phyloP scores from a whole-genome alignment of 2,329 filamentous ascomycete genomes.

The Trichoderma asperellum region DNA sequence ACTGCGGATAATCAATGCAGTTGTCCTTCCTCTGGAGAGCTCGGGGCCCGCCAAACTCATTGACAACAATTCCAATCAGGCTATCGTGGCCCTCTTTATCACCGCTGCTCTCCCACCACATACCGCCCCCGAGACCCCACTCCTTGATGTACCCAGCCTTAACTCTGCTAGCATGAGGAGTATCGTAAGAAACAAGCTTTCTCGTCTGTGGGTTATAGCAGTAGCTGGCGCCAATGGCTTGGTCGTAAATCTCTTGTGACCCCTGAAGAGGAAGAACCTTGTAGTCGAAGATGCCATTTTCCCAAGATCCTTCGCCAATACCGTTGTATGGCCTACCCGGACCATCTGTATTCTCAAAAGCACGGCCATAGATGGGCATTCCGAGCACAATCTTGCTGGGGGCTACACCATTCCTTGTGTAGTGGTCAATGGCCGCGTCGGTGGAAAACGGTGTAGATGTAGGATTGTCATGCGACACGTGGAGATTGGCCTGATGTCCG shows the following conservation, averaged over 20 bases:
- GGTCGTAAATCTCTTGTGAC: conserved; percentile 66
- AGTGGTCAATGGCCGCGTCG: conserved; percentile 69
- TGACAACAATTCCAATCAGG: conserved; percentile 68
- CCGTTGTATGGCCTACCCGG: conserved; percentile 71
- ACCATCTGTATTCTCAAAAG: conserved; percentile 79
- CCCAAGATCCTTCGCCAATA: conserved; percentile 80
- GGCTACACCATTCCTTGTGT: conserved; percentile 66
- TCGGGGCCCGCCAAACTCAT: conserved; percentile 57
- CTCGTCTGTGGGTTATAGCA: conserved; percentile 68
- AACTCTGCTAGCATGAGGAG: conserved; percentile 62
- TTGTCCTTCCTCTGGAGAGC: conserved; percentile 60
- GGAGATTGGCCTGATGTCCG: conserved; percentile 83
- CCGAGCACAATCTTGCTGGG: conserved; percentile 80
- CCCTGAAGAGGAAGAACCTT: conserved; percentile 77
- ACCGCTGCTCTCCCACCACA: conserved; percentile 95
- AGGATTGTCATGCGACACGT: conserved; percentile 60
- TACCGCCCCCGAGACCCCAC: conserved; percentile 76
- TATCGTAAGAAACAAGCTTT: conserved; percentile 81
- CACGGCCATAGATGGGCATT: conserved; percentile 89
- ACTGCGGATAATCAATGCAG: conserved; percentile 64
- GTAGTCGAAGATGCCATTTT: conserved; percentile 84
- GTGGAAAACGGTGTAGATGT: conserved; percentile 78
- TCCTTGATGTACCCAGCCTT: conserved; percentile 75
- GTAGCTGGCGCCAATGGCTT: conserved; percentile 70
- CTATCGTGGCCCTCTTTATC: conserved; percentile 70